Base-by-base conservation (phyloP, 495 filamentous ascomycete genomes). In the Aspergillus ellipticus region DNA sequence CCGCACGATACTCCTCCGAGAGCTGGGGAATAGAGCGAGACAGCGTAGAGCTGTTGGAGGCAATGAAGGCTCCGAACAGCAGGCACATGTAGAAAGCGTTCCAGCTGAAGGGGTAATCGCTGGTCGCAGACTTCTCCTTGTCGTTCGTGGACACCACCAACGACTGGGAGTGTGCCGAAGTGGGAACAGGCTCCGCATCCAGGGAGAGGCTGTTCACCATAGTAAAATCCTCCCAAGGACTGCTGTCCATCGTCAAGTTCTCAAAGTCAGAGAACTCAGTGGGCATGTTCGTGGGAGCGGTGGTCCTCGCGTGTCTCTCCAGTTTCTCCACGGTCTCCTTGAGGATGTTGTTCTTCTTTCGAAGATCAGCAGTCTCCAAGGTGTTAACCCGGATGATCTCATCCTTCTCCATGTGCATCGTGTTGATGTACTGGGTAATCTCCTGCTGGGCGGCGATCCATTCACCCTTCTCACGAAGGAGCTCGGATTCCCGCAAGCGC, bases 51-150 rank as follows among this genome's bases (percentile, higher is more conserved):
- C 79, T 81, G 75, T 93, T 96, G 43, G 92, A 96, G 51, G 93
- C 91, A 57, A 97, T 91, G 70, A 96, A 97, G 49, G 94, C 94
- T 63, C 94, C 94, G 65, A 96, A 92, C 54, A 98, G 89, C 57
- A 98, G 89, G 61, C 96, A 89, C 92, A 84, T 83, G 62, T 78
- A 79, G 64, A 85, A 79, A 26, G 79, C 68, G 33, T 84, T 84
- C 72, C 82, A 79, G 71, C 74, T 73, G 70, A 86, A 79, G 33
- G 79, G 74, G 53, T 79, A 71, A 57, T 79, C 79, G 66, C 80
- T 76, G 71, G 86, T 82, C 46, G 82, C 79, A 75, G 87, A 81
- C 74, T 84, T 84, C 55, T 92, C 87, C 58, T 76, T 78, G 24
- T 73, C 67, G 47, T 71, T 66, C 16, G 59, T 31, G n/a, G 67